These are phyloP conservation scores for Boletus edulis DNA, from an alignment of 768 basidiomycete species.

Conservation along the genomic window DNA sequence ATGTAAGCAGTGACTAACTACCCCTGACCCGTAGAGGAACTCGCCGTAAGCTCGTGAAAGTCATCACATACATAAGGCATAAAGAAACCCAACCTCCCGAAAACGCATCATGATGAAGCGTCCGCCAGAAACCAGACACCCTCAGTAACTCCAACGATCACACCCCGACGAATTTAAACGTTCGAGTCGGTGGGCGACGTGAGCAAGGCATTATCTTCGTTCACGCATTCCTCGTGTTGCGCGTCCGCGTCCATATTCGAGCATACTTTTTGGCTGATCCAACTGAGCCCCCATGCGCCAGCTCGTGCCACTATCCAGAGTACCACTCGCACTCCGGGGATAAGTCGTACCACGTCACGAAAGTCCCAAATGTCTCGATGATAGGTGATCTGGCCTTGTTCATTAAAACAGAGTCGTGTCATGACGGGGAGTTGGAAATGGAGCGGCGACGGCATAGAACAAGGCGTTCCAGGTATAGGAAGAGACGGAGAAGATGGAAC, in stretches of 20 bases:
- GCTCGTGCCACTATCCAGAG: constrained; percentile 70
- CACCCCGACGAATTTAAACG: constrained; percentile 6
- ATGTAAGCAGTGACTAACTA: too few relatives aligned
- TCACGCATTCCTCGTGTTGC: not conserved
- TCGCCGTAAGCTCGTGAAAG: constrained; percentile 7
- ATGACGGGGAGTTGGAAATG: constrained; percentile 71
- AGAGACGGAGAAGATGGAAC: constrained; percentile 45
- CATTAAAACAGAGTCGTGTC: constrained; percentile 75
- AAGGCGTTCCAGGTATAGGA: constrained; percentile 54
- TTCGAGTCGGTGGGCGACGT: constrained; percentile 2
- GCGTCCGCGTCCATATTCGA: constrained; percentile 3
- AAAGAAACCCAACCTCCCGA: not conserved
- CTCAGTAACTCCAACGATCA: not conserved
- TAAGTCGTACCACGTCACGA: constrained; percentile 68
- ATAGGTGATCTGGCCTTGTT: constrained; percentile 74
- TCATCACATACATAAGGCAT: constrained; percentile 10
- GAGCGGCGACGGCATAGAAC: constrained; percentile 65
- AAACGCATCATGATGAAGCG: too few relatives aligned
- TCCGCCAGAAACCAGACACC: not conserved
- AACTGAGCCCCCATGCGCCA: constrained; percentile 55
- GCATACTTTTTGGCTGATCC: constrained; percentile 23
- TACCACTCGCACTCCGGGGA: constrained; percentile 64
- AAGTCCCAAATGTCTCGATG: constrained; percentile 84
- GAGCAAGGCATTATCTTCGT: constrained; percentile 13
- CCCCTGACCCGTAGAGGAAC: not conserved